phyloP scores from a whole-genome alignment of 2,329 filamentous ascomycete species.

The Pseudonectria buxi region DNA sequence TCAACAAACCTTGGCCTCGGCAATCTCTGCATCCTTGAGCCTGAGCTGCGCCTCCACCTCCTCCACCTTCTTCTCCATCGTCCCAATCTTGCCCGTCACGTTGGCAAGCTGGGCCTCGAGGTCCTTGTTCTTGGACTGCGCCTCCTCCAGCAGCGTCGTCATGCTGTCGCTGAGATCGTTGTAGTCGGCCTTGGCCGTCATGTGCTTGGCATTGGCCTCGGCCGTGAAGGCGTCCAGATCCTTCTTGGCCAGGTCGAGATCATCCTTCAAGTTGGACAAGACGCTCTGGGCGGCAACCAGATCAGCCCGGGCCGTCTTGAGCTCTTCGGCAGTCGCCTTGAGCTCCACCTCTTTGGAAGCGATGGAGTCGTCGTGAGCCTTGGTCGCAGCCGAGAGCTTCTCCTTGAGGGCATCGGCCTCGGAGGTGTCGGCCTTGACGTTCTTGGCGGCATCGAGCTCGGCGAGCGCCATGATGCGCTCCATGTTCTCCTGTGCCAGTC shows the following conservation, averaged over 20 bases:
- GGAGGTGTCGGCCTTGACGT: slow-evolving; percentile 48
- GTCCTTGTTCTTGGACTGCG: slow-evolving; percentile 46
- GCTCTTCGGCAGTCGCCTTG: slow-evolving; percentile 30
- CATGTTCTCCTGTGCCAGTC: slow-evolving; percentile 54
- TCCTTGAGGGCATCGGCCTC: slow-evolving; percentile 46
- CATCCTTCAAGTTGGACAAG: slow-evolving; percentile 26
- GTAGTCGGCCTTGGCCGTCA: slow-evolving; percentile 54
- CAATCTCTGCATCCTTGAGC: slow-evolving; percentile 58
- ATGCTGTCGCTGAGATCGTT: slow-evolving; percentile 58
- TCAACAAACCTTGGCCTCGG: slow-evolving; percentile 48
- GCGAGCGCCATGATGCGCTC: slow-evolving; percentile 52
- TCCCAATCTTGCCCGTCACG: slow-evolving; percentile 36
- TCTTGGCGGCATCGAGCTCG: slow-evolving; percentile 53
- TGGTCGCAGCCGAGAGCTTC: slow-evolving; percentile 43
- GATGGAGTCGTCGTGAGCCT: slow-evolving; percentile 39
- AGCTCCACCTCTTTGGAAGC: slow-evolving; percentile 26
- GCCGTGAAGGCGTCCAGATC: slow-evolving; percentile 47
- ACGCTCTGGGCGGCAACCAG: slow-evolving; percentile 31
- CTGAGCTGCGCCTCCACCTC: slow-evolving; percentile 50
- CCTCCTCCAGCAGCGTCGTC: slow-evolving; percentile 54
- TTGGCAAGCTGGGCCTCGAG: slow-evolving; percentile 44
- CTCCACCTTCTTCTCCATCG: slow-evolving; percentile 41
- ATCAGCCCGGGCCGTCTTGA: slow-evolving; percentile 28
- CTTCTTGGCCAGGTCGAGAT: slow-evolving; percentile 43
- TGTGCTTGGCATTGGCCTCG: slow-evolving; percentile 43